Evolutionary conservation across 164 flowering plant species (phyloP).

Genomic region (Kingdonia uniflora): DNA sequence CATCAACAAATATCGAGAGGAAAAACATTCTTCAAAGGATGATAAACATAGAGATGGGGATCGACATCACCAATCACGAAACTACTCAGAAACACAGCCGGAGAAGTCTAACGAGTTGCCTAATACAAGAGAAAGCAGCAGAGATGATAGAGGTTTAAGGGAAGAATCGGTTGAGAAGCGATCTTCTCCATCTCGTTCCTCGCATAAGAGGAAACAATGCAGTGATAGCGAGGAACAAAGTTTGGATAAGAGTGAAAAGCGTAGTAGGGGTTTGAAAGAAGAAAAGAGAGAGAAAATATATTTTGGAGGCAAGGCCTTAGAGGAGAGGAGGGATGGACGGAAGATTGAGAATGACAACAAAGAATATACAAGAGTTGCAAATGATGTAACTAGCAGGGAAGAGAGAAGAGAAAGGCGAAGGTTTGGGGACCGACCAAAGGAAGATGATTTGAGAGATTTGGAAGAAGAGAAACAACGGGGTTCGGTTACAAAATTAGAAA

Average conservation of each 20-base stretch:
- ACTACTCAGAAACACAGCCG: too few relatives aligned
- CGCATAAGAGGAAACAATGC: slow-evolving; percentile 58
- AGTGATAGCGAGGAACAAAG: slow-evolving; percentile 36
- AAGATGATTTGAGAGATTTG: slow-evolving; percentile 12
- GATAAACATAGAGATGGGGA: slow-evolving; percentile 11
- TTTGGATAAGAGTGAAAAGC: slow-evolving; percentile 30
- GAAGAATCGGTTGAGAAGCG: slow-evolving; percentile 20
- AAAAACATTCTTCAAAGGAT: too few relatives aligned
- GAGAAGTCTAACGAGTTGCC: slow-evolving; percentile 23
- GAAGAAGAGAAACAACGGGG: slow-evolving; percentile 9
- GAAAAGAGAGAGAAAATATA: slow-evolving; percentile 27
- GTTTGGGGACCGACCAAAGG: slow-evolving; percentile 26
- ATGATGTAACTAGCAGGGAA: slow-evolving; percentile 5
- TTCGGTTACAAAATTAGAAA: slow-evolving; percentile 13
- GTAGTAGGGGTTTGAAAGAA: slow-evolving; percentile 30
- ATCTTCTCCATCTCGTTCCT: background rate
- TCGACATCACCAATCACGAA: slow-evolving; percentile 13
- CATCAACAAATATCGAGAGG: too few relatives aligned
- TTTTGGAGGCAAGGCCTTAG: slow-evolving; percentile 19
- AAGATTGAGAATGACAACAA: slow-evolving; percentile 7
- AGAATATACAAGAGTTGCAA: slow-evolving; percentile 4
- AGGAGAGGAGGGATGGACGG: slow-evolving; percentile 10
- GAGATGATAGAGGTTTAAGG: slow-evolving; percentile 10
- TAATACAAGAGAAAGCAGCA: slow-evolving; percentile 20
- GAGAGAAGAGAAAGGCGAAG: slow-evolving; percentile 26